Conservation (phyloP, 1,284 basidiomycete species). For the Wallemia hederae region DNA sequence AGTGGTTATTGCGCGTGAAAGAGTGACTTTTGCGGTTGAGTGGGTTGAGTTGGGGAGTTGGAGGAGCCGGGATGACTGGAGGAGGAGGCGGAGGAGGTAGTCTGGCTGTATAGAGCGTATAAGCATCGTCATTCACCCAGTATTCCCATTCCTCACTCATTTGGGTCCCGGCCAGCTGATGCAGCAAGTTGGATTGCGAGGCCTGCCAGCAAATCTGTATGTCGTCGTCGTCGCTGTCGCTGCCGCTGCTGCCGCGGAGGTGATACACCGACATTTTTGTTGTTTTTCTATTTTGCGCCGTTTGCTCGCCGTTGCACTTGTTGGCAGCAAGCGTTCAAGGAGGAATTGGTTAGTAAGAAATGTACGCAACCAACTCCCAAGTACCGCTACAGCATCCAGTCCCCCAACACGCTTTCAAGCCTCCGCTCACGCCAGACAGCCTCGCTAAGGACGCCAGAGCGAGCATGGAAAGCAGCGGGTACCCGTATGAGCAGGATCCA, state of each 20-base stretch:
- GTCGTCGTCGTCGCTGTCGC: background rate
- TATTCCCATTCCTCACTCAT: background rate
- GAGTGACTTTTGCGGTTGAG: too few species aligned
- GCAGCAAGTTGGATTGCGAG: background rate
- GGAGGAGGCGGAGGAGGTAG: background rate
- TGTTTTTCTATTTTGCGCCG: background rate
- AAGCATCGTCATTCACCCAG: background rate
- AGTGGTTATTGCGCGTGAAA: background rate
- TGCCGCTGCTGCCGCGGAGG: background rate
- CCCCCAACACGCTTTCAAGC: background rate
- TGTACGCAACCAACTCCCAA: background rate
- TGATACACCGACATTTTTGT: background rate
- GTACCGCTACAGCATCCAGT: constrained; percentile 1
- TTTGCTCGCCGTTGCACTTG: background rate
- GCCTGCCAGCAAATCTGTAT: background rate
- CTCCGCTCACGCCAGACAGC: constrained; percentile 1
- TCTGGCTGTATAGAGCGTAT: background rate
- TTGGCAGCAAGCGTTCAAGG: background rate
- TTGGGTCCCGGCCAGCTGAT: background rate
- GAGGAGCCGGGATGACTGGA: background rate
- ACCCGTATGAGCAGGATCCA: background rate
- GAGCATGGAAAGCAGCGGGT: background rate
- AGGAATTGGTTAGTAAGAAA: too few species aligned
- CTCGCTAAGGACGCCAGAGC: background rate
- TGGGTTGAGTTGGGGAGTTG: background rate